Evolutionary conservation across 768 basidiomycete genomes (phyloP), one percentile per base, ranked within the genome.

Genomic region (Amanita phalloides): DNA sequence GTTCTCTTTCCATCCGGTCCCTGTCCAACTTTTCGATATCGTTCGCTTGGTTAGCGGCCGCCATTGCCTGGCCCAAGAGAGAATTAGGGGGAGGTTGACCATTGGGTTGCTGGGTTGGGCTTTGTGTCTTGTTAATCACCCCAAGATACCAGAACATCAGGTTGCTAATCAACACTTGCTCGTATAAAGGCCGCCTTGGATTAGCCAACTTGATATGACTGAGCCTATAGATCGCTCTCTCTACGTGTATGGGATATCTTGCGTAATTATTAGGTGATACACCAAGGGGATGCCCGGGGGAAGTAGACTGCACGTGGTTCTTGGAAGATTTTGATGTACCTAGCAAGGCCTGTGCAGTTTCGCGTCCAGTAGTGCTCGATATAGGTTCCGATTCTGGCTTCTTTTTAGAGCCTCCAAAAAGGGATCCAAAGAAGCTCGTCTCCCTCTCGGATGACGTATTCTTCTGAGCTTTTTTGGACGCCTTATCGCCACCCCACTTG

Each of bases 61-160:
- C 60, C 46, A 60, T 54, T 36, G 63, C 47, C 33, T 60, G 62
- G 4, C 63, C 53, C 6, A 48, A 58, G 10, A 62, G 63, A 14
- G 62, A 49, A 49, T 52, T 48, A 33, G 46, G 62, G 30, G 51
- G 21, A 43, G 44, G 60, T 63, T 68, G 67, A 33, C 55, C 64
- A 36, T 61, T 64, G 26, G 68, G 57, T 36, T 74, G 58, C 10
- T 70, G 63, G 3, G 71, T 66, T 11, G 74, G 70, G 48, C 62
- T 77, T 60, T 84, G 85, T 17, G 90, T 79, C 68, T 95, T 93
- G 68, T 97, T 96, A 69, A 97, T 98, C 58, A 97, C 84, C 10
- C 94, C 91, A 35, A 99, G 77, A 64, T 98, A 99, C 96, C 96
- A 99, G 75, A 99, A 98, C 91, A 95, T 96, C 60, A 92, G 71